Percentiles rank a stretch among this genome's conserved stretches.
Conservation (phyloP, 495 filamentous ascomycete species). For the Lophium mytilinum region DNA sequence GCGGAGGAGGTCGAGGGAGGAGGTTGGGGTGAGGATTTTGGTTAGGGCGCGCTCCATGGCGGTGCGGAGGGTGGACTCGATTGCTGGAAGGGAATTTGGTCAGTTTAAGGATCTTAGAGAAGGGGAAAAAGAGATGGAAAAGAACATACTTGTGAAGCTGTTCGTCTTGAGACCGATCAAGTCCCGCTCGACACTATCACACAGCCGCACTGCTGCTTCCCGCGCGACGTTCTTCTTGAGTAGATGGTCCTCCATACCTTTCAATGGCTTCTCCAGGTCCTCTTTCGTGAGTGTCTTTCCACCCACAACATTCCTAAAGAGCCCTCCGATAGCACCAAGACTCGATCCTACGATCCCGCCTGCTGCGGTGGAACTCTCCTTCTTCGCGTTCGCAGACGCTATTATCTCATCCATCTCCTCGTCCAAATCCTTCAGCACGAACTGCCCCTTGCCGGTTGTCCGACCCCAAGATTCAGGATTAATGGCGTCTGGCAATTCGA, state of each 20-base stretch:
- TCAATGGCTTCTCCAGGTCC: constrained; percentile 84
- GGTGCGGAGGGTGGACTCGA: constrained; percentile 69
- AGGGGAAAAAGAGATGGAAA: background rate
- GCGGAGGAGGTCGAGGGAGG: constrained; percentile 85
- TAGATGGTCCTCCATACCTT: constrained; percentile 92
- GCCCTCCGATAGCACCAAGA: constrained; percentile 68
- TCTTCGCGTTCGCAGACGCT: constrained; percentile 57
- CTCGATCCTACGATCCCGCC: constrained; percentile 67
- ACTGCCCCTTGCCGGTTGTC: constrained; percentile 78
- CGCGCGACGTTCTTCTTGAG: constrained; percentile 93
- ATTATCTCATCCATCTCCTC: constrained; percentile 90
- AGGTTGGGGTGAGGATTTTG: constrained; percentile 92
- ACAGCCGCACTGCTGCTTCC: constrained; percentile 85
- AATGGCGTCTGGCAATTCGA: constrained; percentile 58
- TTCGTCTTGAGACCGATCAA: constrained; percentile 85
- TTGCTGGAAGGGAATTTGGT: constrained; percentile 37
- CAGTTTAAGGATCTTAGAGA: background rate
- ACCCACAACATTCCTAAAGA: constrained; percentile 90
- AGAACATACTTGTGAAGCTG: constrained; percentile 71
- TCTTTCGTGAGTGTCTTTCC: constrained; percentile 82
- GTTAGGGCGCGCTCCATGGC: constrained; percentile 85
- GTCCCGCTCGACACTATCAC: constrained; percentile 82
- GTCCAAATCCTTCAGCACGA: constrained; percentile 86
- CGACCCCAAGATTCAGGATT: constrained; percentile 74
- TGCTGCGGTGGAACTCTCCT: constrained; percentile 42